Base-by-base conservation (phyloP, 2,329 filamentous ascomycete genomes). In the Claviceps africana region DNA sequence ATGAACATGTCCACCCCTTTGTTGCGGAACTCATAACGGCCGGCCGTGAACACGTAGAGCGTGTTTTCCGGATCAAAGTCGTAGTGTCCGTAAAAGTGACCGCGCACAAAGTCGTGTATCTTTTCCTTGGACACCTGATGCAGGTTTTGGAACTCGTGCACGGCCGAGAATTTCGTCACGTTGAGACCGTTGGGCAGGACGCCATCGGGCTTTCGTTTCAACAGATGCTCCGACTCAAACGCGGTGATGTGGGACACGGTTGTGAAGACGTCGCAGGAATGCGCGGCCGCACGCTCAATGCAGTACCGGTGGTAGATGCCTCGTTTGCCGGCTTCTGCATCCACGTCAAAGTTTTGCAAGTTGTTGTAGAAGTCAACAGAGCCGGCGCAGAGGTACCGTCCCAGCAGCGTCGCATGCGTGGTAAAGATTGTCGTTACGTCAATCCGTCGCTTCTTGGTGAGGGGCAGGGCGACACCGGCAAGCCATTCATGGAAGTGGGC, bases 1-100 rank as follows among this genome's bases (percentile, higher is more conserved):
- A 98, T 95, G 69, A 97, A 98, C 93, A 98, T 97, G 69, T 98
- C 93, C 10, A 96, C 91, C 64, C 93, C 93, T 72, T 98, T 98
- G 66, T 98, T 98, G 58, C 93, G 78, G 77, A 91, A 98, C 69
- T 98, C 93, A 64, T 98, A 98, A 56, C 93, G 86, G 55, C 93
- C 93, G 7, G 93, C 86, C 3, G 90, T 98, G 75, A 98, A 98
- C 71, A 97, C 85, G 71, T 96, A 98, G 37, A 98, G 79, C 0
- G 93, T 98, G 69, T 97, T 95, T 55, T 97, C 90, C 15, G 89
- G 83, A 56, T 96, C 88, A 59, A 97, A 97, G 65, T 98, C 90
- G 66, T 95, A 94, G 71, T 97, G 90, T 11, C 93, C 93, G 65
- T 97, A 97, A 70, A 98, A 98, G 67, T 98, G 93, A 11, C 93